Conservation (phyloP, 306 rosid species). For the Parietaria judaica region DNA sequence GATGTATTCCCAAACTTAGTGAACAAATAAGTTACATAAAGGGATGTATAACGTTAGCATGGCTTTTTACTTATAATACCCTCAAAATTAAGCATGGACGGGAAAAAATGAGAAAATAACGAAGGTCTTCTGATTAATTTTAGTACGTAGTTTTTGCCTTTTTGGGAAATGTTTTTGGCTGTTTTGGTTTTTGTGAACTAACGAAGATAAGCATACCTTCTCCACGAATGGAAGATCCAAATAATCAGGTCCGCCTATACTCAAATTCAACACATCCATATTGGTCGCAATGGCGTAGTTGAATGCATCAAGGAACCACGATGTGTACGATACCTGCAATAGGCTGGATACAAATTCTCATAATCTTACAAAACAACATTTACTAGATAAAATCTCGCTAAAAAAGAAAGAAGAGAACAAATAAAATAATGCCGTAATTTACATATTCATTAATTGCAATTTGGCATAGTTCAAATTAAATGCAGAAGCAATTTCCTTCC, state of each 20-base stretch:
- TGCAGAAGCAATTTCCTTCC: neutral
- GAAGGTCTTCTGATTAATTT: no score
- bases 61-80: neutral
- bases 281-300: constrained; percentile 92
- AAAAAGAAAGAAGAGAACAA: constrained; percentile 3
- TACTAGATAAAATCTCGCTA: constrained; percentile 13
- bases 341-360: constrained; percentile 85
- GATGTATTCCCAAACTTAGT: neutral
- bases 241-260: constrained; percentile 98
- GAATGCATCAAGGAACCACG: constrained; percentile 99
- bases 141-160: neutral
- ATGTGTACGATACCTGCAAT: constrained; percentile 97
- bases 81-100: no score
- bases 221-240: constrained; percentile 97
- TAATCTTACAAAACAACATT: constrained; percentile 39
- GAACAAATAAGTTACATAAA: no score
- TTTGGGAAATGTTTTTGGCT: neutral
- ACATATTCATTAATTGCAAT: constrained; percentile 8
- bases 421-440: neutral
- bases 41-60: no score
- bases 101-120: no score
- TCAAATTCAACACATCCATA: constrained; percentile 93
- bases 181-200: neutral
- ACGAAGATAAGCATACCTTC: constrained; percentile 42
- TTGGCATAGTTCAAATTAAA: neutral